A percentile compares a stretch with the other conserved stretches of the same genome.
Conservation (phyloP, 139 green algal genomes). For the Gonium pectorale region DNA sequence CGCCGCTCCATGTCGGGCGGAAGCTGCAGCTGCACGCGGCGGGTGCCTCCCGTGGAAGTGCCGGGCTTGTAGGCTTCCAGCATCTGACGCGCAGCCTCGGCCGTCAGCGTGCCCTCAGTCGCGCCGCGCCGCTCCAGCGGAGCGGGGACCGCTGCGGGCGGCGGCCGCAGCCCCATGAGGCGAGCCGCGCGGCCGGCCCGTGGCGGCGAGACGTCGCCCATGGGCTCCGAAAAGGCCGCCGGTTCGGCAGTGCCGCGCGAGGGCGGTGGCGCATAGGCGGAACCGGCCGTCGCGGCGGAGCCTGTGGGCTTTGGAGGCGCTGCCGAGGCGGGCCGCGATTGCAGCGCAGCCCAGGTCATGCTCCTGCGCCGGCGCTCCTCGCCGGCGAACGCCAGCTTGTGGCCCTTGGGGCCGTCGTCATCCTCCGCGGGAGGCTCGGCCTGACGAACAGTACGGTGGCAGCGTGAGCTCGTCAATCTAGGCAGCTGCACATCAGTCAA, state of each 20-base stretch:
- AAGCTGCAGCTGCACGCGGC: slow-evolving; percentile 9
- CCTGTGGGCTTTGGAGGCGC: not conserved
- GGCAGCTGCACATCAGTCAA: too few relatives aligned
- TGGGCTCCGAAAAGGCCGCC: not conserved
- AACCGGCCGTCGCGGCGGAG: not conserved
- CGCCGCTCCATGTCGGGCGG: slow-evolving; percentile 42
- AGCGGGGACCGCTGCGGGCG: not conserved
- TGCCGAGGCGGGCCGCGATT: too few relatives aligned
- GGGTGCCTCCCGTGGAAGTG: not conserved
- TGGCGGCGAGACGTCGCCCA: too few relatives aligned
- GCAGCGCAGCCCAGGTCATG: too few relatives aligned
- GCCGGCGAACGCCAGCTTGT: too few relatives aligned
- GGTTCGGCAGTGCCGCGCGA: slow-evolving; percentile 39
- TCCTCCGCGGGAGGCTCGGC: too few relatives aligned
- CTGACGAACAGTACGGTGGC: too few relatives aligned
- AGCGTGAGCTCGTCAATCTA: too few relatives aligned
- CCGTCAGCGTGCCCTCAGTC: not conserved
- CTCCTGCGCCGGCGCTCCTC: too few relatives aligned
- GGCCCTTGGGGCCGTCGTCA: too few relatives aligned
- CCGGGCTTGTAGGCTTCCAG: not conserved
- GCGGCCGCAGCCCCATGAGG: slow-evolving; percentile 5
- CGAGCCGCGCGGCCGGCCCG: not conserved
- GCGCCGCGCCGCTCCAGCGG: not conserved
- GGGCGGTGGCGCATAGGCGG: slow-evolving; percentile 5
- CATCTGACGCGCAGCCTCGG: slow-evolving; percentile 4